Evolutionary conservation across 208 protist genomes (phyloP), one percentile per base, ranked within the genome.

Genomic region (Vickermania spadyakhi): DNA sequence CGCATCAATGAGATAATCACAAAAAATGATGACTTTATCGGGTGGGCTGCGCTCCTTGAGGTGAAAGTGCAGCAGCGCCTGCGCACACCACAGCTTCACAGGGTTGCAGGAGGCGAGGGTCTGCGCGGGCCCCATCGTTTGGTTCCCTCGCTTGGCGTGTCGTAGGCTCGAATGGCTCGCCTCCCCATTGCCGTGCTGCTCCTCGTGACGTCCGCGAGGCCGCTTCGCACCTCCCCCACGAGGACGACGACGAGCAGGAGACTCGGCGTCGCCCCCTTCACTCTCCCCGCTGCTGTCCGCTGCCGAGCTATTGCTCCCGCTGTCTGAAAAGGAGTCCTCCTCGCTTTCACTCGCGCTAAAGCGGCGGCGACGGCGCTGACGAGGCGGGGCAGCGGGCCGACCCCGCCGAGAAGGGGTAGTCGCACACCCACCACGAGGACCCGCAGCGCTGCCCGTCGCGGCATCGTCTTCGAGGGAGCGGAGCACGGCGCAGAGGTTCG

Each of bases 21-120:
- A 94, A 63, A 96, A 96, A 60, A 96, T 81, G 56, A 96, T 91
- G 14, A 94, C 85, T 71, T 96, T 96, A 67, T 96, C 90, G 0
- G 84, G 83, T 18, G 89, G 89, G 13, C 94, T 96, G 41, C 94
- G 77, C 31, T 79, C 78, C 70, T 94, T 89, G 11, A 45, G 18
- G 77, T 99, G 98, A 64, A 96, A 97, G 29, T 88, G 73, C 5
- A 99, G 87, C 30, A 99, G 79, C 27, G 80, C 87, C 78, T 96
- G 86, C 26, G 87, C 74, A 63, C 80, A 89, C 87, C 88, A 94
- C 62, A 96, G 73, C 63, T 96, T 96, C 66, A 81, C 81, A 30
- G 91, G 91, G 62, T 96, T 96, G 68, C 98, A 88, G 22, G 79
- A 85, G 0, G 83, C 80, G 18, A 89, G 58, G 4, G 54, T 56